Conservation (phyloP, 2,329 filamentous ascomycete genomes). For the Fusarium sulawesiense region DNA sequence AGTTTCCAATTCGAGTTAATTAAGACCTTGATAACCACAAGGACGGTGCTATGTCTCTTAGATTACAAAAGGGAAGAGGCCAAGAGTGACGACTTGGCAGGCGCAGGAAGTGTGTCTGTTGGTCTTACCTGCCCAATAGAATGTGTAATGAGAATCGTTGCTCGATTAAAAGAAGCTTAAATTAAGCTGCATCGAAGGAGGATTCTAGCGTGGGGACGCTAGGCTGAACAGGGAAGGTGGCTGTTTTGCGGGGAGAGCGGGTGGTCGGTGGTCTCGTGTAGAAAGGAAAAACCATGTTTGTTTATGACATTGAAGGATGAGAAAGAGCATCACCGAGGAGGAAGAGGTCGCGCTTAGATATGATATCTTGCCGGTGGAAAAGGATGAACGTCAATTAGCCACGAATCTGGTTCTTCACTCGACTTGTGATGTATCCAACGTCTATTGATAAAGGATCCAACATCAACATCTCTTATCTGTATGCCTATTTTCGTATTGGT, state of each 20-base stretch:
- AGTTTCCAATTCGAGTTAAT: slow-evolving; percentile 1
- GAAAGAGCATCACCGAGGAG: not conserved
- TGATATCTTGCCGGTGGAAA: no score
- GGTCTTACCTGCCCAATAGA: slow-evolving; percentile 6
- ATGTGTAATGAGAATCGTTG: slow-evolving; percentile 1
- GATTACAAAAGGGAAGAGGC: not conserved
- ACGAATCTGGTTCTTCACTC: not conserved
- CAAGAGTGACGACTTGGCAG: not conserved
- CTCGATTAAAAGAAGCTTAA: slow-evolving; percentile 37
- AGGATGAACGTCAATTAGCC: not conserved
- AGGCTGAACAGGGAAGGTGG: slow-evolving; percentile 43
- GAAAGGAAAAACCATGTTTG: not conserved
- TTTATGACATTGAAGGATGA: not conserved
- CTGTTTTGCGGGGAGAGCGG: slow-evolving; percentile 7
- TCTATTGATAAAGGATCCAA: not conserved
- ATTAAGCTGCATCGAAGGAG: slow-evolving; percentile 33
- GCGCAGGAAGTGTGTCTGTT: not conserved
- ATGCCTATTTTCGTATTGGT: slow-evolving; percentile 21
- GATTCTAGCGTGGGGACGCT: slow-evolving; percentile 23
- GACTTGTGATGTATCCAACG: not conserved
- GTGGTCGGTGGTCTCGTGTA: slow-evolving; percentile 6
- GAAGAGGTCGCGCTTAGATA: not conserved
- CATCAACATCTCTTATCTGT: not conserved
- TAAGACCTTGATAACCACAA: not conserved
- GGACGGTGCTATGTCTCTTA: not conserved